Percentiles rank a stretch among this genome's conserved stretches.
Evolutionary conservation across 1,284 basidiomycete species (phyloP).

Genomic region (Cutaneotrichosporon sp.): DNA sequence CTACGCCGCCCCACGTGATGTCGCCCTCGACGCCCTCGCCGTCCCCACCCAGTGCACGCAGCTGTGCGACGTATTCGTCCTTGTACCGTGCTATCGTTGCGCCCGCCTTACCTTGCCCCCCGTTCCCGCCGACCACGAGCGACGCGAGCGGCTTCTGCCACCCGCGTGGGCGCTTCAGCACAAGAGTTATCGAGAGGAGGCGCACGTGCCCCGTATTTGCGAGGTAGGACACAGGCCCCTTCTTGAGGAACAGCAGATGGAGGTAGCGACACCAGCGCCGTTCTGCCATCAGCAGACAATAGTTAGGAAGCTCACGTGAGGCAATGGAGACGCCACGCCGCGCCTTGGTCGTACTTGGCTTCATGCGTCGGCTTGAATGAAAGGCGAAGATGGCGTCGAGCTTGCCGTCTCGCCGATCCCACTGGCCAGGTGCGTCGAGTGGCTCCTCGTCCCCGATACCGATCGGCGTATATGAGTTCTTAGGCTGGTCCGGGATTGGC

Average conservation of each 20-base stretch:
- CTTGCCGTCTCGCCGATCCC: constrained; percentile 38
- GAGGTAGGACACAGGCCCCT: constrained; percentile 33
- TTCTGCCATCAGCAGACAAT: constrained; percentile 23
- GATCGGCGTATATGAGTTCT: constrained; percentile 30
- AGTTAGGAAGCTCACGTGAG: constrained; percentile 30
- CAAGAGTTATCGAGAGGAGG: constrained; percentile 37
- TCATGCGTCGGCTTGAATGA: constrained; percentile 47
- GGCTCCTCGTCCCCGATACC: constrained; percentile 38
- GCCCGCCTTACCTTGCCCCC: constrained; percentile 9
- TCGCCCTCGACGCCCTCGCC: constrained; percentile 12
- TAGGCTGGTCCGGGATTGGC: constrained; percentile 4
- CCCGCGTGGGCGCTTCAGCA: constrained; percentile 33
- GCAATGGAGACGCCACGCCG: constrained; percentile 45
- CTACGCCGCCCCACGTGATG: constrained; percentile 17
- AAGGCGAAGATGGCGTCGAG: constrained; percentile 45
- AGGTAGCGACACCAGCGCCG: constrained; percentile 45
- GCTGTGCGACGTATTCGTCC: constrained; percentile 13
- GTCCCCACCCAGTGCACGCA: constrained; percentile 5
- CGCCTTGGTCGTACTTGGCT: constrained; percentile 37
- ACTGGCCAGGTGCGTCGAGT: constrained; percentile 29
- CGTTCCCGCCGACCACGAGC: constrained; percentile 32
- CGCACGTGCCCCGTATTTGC: constrained; percentile 26
- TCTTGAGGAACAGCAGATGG: constrained; percentile 38
- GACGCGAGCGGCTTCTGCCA: constrained; percentile 44
- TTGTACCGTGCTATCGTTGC: constrained; percentile 6